Percentiles rank a stretch among this genome's conserved stretches.
phyloP scores from a whole-genome alignment of 352 stramenopile genomes.

The Phytophthora syringae region DNA sequence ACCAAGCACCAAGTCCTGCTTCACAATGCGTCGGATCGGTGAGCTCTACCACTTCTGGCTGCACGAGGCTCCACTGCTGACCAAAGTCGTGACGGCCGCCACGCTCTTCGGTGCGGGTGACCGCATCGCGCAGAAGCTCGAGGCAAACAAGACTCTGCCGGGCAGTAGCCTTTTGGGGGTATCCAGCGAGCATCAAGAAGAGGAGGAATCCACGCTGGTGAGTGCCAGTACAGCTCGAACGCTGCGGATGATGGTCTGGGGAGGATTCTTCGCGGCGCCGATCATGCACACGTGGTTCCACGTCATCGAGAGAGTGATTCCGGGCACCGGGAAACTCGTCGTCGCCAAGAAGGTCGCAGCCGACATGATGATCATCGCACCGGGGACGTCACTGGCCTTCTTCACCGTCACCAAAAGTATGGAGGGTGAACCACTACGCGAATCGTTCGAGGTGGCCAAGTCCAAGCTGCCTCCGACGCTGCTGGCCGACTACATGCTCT shows the following conservation, averaged over 20 bases:
- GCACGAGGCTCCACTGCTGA: slow-evolving; percentile 53
- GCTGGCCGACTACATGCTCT: slow-evolving; percentile 52
- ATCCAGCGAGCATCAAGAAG: neutral
- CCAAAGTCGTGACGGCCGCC: slow-evolving; percentile 58
- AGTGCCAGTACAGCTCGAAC: slow-evolving; percentile 42
- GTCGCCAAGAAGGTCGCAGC: slow-evolving; percentile 46
- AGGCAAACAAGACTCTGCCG: slow-evolving; percentile 8
- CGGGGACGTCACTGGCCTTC: slow-evolving; percentile 33
- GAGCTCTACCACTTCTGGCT: slow-evolving; percentile 53
- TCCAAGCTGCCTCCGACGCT: slow-evolving; percentile 41
- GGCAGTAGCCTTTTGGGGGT: slow-evolving; percentile 13
- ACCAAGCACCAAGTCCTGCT: neutral
- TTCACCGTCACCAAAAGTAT: slow-evolving; percentile 43
- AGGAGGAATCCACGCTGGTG: slow-evolving; percentile 6
- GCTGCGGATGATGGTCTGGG: slow-evolving; percentile 84
- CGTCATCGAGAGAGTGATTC: slow-evolving; percentile 63
- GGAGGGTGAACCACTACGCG: slow-evolving; percentile 30
- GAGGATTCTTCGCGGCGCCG: slow-evolving; percentile 79
- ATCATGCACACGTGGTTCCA: slow-evolving; percentile 90
- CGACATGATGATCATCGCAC: slow-evolving; percentile 48
- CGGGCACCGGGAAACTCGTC: slow-evolving; percentile 22
- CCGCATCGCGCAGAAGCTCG: slow-evolving; percentile 51
- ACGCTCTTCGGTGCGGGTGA: slow-evolving; percentile 59
- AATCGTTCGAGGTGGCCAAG: slow-evolving; percentile 36
- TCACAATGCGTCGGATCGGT: slow-evolving; percentile 35